A percentile compares a stretch with the other conserved stretches of the same genome.
Conservation (phyloP, 148 eudicot genomes). For the Talinum fruticosum region DNA sequence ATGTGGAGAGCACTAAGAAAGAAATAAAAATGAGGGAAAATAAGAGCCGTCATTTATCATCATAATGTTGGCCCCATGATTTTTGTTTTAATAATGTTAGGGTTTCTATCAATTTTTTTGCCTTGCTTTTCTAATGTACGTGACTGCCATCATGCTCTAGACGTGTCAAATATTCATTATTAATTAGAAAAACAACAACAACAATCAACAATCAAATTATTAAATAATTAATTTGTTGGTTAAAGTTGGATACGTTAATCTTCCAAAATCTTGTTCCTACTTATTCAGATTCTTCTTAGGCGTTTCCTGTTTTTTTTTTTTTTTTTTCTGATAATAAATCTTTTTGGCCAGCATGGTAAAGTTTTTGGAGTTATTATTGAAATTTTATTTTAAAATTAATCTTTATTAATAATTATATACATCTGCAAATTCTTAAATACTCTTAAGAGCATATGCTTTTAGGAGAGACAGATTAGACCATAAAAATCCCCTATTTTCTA, state of each 20-base stretch:
- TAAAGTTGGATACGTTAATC: not conserved
- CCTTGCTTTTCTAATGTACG: not conserved
- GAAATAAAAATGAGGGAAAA: not conserved
- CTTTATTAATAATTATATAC: no score
- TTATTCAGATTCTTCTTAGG: not conserved
- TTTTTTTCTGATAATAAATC: no score
- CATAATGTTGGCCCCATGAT: slow-evolving; percentile 26
- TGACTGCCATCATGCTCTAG: slow-evolving; percentile 13
- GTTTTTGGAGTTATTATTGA: no score
- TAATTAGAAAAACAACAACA: not conserved
- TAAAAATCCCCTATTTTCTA: no score
- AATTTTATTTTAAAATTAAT: no score
- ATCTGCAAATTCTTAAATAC: no score
- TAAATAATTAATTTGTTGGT: not conserved
- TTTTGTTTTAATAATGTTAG: not conserved
- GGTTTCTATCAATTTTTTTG: not conserved
- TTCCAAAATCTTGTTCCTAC: not conserved
- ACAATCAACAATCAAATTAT: no score
- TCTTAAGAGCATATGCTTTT: no score
- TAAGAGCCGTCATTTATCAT: slow-evolving; percentile 20
- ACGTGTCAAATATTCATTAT: not conserved
- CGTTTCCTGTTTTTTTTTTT: no score
- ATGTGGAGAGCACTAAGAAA: slow-evolving; percentile 23
- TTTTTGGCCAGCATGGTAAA: no score
- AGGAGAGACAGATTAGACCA: no score